These are phyloP conservation scores for Wickerhamomyces xylosicus DNA, from an alignment of 805 yeast species.

Conservation along the genomic window DNA sequence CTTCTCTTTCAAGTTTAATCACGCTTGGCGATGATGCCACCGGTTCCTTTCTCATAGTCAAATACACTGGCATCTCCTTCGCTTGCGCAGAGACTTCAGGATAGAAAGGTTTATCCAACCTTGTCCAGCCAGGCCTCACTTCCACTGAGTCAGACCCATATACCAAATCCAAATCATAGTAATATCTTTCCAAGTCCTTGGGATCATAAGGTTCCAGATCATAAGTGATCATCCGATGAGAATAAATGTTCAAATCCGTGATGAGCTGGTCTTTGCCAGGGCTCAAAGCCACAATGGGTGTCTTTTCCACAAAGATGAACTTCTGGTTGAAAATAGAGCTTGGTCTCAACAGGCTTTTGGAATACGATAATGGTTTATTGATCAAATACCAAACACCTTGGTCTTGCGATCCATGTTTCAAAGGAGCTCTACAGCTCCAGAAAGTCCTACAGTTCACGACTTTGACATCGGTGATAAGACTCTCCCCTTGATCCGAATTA, in stretches of 20 bases:
- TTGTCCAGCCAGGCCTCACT: slow-evolving; percentile 66
- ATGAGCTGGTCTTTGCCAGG: background rate
- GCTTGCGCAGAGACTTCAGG: slow-evolving; percentile 1
- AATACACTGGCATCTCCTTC: slow-evolving; percentile 13
- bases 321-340: background rate
- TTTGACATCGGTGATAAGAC: background rate
- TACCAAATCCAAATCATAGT: slow-evolving; percentile 41
- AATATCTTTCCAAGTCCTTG: slow-evolving; percentile 2
- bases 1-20: slow-evolving; percentile 17
- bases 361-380: background rate
- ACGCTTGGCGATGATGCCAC: slow-evolving; percentile 3
- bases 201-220: background rate
- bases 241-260: background rate
- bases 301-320: background rate
- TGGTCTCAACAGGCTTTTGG: background rate
- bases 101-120: slow-evolving; percentile 10
- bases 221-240: background rate
- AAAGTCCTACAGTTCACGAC: background rate
- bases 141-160: slow-evolving; percentile 69
- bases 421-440: background rate
- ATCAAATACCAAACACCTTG: background rate
- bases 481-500: background rate
- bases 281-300: background rate
- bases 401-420: background rate
- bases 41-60: slow-evolving; percentile 11